Evolutionary conservation across 345 rosid species (phyloP).

Genomic region (Eucalyptus sp.): DNA sequence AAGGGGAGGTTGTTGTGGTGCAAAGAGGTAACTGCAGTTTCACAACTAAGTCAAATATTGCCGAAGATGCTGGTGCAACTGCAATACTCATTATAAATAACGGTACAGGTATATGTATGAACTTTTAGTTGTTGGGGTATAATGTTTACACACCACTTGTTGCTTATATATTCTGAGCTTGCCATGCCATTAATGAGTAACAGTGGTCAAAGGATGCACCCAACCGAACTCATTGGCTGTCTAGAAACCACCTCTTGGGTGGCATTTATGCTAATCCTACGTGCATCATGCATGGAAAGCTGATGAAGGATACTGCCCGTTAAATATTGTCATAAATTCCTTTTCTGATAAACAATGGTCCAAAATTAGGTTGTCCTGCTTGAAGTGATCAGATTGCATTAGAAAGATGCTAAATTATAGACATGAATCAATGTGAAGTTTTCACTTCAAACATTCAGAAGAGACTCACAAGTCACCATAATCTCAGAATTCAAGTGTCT

Average conservation of each 20-base stretch:
- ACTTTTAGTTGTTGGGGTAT: background rate
- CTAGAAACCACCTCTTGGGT: background rate
- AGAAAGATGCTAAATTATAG: background rate
- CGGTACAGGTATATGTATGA: slow-evolving; percentile 32
- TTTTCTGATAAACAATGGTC: background rate
- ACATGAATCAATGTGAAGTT: background rate
- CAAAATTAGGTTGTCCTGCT: background rate
- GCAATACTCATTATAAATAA: slow-evolving; percentile 75
- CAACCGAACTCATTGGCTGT: background rate
- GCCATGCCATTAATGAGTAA: background rate
- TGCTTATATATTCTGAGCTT: background rate
- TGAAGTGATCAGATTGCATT: background rate
- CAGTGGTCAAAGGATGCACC: background rate
- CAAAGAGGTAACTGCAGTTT: slow-evolving; percentile 86
- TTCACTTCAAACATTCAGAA: background rate
- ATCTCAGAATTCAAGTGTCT: background rate
- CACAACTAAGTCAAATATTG: slow-evolving; percentile 58
- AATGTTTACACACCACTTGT: background rate
- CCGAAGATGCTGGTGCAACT: slow-evolving; percentile 65
- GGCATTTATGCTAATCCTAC: background rate
- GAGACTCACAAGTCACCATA: background rate
- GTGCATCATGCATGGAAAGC: background rate
- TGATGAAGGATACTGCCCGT: background rate
- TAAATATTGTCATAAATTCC: background rate
- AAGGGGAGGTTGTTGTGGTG: slow-evolving; percentile 55